These are phyloP conservation scores for Keithomyces neogunnii DNA, from an alignment of 2,329 filamentous ascomycete genomes.

Conservation along the genomic window DNA sequence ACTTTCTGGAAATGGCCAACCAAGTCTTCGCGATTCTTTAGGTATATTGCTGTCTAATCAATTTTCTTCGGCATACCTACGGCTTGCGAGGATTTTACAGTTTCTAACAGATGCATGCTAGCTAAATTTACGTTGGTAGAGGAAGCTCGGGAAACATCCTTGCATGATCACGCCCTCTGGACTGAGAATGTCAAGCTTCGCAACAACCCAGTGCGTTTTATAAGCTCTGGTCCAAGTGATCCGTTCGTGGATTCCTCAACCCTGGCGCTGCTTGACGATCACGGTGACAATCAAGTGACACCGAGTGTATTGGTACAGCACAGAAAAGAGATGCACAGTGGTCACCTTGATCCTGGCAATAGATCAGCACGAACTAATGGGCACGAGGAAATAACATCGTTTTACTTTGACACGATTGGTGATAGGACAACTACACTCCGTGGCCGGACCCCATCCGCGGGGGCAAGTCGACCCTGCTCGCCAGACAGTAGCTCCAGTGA, in stretches of 20 bases:
- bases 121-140: conserved; percentile 28
- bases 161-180: conserved; percentile 33
- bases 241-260: conserved; percentile 29
- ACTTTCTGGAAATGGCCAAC: neutral
- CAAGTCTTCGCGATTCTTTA: neutral
- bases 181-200: conserved; percentile 33
- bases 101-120: neutral
- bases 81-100: neutral
- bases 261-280: neutral
- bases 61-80: neutral
- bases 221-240: conserved; percentile 44
- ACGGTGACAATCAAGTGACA: neutral
- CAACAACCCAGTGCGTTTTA: conserved; percentile 40
- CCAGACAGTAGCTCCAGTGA: conserved; percentile 44
- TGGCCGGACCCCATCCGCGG: conserved; percentile 1
- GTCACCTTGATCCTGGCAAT: neutral
- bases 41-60: neutral
- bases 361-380: neutral
- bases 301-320: conserved; percentile 1
- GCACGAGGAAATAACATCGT: conserved; percentile 8
- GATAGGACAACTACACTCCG: conserved; percentile 10
- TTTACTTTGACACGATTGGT: conserved; percentile 30
- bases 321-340: neutral
- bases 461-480: conserved; percentile 13
- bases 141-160: conserved; percentile 40